Base-by-base conservation (phyloP, 495 filamentous ascomycete genomes). In the Melanomma pulvis-pyrius region DNA sequence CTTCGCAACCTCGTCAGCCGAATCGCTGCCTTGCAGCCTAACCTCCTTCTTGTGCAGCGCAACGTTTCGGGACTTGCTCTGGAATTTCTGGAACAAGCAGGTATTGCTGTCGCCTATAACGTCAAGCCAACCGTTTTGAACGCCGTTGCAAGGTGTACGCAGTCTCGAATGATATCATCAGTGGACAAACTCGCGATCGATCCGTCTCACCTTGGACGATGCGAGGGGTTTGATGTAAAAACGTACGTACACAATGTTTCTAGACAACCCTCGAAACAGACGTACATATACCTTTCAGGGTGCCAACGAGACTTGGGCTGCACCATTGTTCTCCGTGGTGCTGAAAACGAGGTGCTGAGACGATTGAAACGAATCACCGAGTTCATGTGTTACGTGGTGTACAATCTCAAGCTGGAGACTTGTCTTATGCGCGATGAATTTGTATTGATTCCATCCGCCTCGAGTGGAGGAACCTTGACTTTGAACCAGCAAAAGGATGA, bases 361-460 rank as follows among this genome's bases (percentile, higher is more conserved):
- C 90, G 85, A 63, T 87, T 99, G 75, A 99, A 99, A 74, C 86
- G 85, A 48, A 96, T 99, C 71, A 96, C 94, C 1, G 96, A 99
- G 74, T 96, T 99, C 72, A 96, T 99, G 92, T 87, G 93, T 59
- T 99, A 97, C 73, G 96, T 99, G 25, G 92, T 97, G 17, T 97
- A 99, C 76, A 99, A 97, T 69, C 82, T 98, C 22, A 97, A 94
- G 74, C 84, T 99, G 8, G 96, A 99, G 76, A 97, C 96, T 1
- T 96, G 88, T 72, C 77, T 99, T 50, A 94, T 99, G 90, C 85
- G 93, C 54, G 96, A 99, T 77, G 93, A 97, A 69, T 96, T 92
- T 74, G 90, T 96, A 25, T 82, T 93, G 60, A 88, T 97, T 50
- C 93, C 96, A 13, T 85, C 88, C 1, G 81, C 86, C 5, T 78